phyloP scores from a whole-genome alignment of 2,329 filamentous ascomycete species.

The Fusarium chlamydosporum region DNA sequence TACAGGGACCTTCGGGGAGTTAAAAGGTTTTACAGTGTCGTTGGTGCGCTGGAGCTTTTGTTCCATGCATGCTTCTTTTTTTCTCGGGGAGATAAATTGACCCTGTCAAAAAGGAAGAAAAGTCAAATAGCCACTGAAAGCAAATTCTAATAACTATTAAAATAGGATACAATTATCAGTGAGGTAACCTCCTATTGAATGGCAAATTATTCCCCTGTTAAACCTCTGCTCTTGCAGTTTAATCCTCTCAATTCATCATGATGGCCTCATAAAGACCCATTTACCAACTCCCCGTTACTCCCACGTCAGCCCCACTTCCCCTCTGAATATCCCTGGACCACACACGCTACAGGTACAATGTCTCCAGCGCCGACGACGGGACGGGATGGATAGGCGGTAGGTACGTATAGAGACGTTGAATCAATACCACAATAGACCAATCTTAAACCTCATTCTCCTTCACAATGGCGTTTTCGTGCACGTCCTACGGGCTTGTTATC shows the following conservation, averaged over 20 bases:
- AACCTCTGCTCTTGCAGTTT: neutral
- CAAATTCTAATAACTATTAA: accelerated
- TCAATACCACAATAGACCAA: conserved; percentile 1
- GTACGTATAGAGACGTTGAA: neutral
- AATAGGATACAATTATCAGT: accelerated
- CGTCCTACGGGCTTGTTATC: conserved; percentile 23
- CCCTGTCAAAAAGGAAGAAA: neutral
- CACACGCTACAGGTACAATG: conserved; percentile 20
- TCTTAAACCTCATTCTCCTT: conserved; percentile 3
- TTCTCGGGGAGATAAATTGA: conserved; percentile 31
- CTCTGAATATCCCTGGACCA: neutral
- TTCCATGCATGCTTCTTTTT: conserved; percentile 33
- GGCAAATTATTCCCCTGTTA: neutral
- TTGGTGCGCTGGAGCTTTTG: conserved; percentile 12
- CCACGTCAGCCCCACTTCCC: conserved; percentile 32
- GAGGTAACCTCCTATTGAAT: accelerated
- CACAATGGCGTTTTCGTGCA: conserved; percentile 7
- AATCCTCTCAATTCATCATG: conserved; percentile 14
- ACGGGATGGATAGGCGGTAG: neutral
- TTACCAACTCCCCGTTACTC: conserved; percentile 36
- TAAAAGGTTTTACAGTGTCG: conserved; percentile 3
- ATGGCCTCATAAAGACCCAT: conserved; percentile 34
- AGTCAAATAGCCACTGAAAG: neutral
- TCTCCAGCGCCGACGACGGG: conserved; percentile 1
- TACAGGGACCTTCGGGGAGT: conserved; percentile 38